Evolutionary conservation across 176 grass and related monocot species (phyloP).

Genomic region (Calamus simplicifolius): DNA sequence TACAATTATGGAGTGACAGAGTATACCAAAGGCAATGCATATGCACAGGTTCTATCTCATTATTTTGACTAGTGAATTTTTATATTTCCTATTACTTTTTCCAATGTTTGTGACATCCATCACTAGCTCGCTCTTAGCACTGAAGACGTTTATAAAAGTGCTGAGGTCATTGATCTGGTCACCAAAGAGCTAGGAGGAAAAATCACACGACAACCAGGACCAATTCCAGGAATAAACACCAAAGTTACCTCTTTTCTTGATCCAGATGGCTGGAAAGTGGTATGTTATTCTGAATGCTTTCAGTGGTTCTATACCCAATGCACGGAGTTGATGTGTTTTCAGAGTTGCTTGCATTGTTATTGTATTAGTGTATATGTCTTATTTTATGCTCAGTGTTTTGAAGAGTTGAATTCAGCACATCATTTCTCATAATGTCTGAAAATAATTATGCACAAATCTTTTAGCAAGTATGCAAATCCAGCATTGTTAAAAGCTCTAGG

Average conservation of each 20-base stretch:
- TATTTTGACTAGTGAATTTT: neutral
- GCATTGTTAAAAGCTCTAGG: neutral
- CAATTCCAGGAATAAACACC: conserved; percentile 72
- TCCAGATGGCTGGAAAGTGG: conserved; percentile 99
- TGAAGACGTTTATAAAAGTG: conserved; percentile 93
- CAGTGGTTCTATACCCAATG: too few relatives aligned
- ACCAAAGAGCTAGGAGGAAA: conserved; percentile 84
- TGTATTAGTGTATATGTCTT: conserved; percentile 2
- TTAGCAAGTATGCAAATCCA: neutral
- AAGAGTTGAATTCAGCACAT: neutral
- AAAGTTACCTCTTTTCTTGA: conserved; percentile 95
- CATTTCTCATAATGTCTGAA: neutral
- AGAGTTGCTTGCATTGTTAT: neutral
- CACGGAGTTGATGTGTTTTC: too few relatives aligned
- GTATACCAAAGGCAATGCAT: conserved; percentile 95
- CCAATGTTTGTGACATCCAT: conserved; percentile 3
- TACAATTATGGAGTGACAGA: conserved; percentile 92
- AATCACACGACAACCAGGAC: conserved; percentile 76
- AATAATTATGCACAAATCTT: neutral
- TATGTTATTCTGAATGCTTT: conserved; percentile 25
- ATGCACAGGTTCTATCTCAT: conserved; percentile 56
- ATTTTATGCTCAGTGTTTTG: conserved; percentile 2
- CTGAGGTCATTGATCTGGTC: conserved; percentile 50
- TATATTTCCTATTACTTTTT: conserved; percentile 8
- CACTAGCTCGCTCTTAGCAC: conserved; percentile 90